These are phyloP conservation scores for Solanum sejunctum DNA, from an alignment of 257 asterid genomes.

Conservation along the genomic window DNA sequence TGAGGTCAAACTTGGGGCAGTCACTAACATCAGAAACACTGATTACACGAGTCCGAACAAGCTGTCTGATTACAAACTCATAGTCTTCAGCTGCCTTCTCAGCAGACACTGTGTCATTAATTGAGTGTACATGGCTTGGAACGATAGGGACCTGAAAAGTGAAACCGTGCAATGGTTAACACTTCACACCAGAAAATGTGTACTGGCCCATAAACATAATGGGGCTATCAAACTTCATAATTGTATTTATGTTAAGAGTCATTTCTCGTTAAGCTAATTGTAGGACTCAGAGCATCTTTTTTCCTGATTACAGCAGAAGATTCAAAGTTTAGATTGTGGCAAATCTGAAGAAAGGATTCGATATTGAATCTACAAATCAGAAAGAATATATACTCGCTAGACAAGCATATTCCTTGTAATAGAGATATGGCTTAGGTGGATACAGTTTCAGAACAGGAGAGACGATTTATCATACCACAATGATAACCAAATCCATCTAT, in stretches of 20 bases:
- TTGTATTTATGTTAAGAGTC: not conserved
- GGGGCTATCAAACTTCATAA: not conserved
- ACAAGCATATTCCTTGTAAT: not conserved
- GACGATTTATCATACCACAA: not conserved
- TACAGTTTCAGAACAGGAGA: not conserved
- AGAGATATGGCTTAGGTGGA: not conserved
- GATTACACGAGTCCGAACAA: slow-evolving; percentile 68
- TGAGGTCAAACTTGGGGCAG: slow-evolving; percentile 54
- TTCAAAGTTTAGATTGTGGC: not conserved
- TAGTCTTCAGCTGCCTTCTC: slow-evolving; percentile 85
- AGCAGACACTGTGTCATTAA: slow-evolving; percentile 65
- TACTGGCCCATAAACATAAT: not conserved
- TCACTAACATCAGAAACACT: slow-evolving; percentile 32
- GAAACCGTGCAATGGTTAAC: not conserved
- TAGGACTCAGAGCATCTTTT: not conserved
- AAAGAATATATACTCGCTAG: not conserved
- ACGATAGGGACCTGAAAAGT: slow-evolving; percentile 66
- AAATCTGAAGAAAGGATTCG: not conserved
- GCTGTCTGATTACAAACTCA: slow-evolving; percentile 72
- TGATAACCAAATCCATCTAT: not conserved
- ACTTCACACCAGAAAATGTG: not conserved
- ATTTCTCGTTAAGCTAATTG: not conserved
- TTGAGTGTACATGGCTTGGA: slow-evolving; percentile 76
- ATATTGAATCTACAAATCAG: not conserved
- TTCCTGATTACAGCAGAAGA: not conserved